Base-by-base conservation (phyloP, 2,329 filamentous ascomycete genomes). In the Didymella arachidicola region DNA sequence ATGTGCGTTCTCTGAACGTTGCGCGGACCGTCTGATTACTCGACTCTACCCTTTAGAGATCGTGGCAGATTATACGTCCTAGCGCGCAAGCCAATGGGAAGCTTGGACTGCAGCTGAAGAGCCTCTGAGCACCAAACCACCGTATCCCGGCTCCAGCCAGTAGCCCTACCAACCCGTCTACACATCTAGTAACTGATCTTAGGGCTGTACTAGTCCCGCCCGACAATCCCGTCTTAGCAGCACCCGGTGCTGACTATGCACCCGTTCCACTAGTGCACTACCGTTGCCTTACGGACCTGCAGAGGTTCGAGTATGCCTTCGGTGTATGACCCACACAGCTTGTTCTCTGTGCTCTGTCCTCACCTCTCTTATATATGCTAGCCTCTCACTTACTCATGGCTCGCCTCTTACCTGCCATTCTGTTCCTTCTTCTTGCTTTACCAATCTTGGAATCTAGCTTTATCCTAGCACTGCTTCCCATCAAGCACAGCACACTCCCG, bases 161-260 rank as follows among this genome's bases (percentile, higher is more conserved):
- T 53, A 59, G 52, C 65, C 65, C 63, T 70, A 68, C 64, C 65
- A 69, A 65, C 69, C 67, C 64, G 60, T 64, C 61, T 61, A 61
- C 60, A 59, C 55, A 60, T 64, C 63, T 53, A 69, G 66, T 69
- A 70, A 64, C 61, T 61, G 68, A 64, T 64, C 68, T 65, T 64
- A 73, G 70, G 72, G 73, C 73, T 75, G 71, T 75, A 72, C 69
- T 74, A 68, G 61, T 66, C 70, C 64, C 59, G 60, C 63, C 68
- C 53, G 61, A 63, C 62, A 63, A 57, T 65, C 72, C 69, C 68
- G 67, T 68, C 59, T 62, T 64, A 72, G 66, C 53, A 66, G 60
- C 62, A 63, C 63, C 69, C 66, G 65, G 52, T 60, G 74, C 74
- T 75, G 66, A 76, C 72, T 74, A 68, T 71, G 68, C 67, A 72